Evolutionary conservation across 768 basidiomycete species (phyloP).

Genomic region (Boletus rubescentipes): DNA sequence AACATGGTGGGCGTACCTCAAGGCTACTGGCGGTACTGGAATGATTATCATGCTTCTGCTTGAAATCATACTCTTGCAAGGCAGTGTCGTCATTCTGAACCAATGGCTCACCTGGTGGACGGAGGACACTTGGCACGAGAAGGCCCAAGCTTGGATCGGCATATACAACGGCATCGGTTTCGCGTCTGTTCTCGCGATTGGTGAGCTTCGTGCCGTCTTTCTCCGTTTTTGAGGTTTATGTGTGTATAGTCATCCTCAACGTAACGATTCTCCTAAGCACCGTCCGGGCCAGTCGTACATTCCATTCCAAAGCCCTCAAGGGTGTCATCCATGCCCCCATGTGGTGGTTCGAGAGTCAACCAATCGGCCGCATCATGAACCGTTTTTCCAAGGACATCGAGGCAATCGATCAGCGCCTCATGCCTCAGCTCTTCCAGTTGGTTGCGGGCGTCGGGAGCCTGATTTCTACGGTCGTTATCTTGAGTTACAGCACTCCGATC

Average conservation of each 20-base stretch:
- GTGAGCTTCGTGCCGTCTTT: conserved; percentile 9
- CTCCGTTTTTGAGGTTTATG: neutral
- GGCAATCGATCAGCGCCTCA: conserved; percentile 38
- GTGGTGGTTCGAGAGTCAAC: conserved; percentile 34
- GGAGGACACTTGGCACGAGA: conserved; percentile 22
- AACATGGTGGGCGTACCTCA: conserved; percentile 34
- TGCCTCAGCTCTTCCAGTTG: conserved; percentile 31
- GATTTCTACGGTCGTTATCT: conserved; percentile 23
- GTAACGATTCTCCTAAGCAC: conserved; percentile 25
- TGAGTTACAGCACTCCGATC: conserved; percentile 27
- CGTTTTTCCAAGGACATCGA: conserved; percentile 45
- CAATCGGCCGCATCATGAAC: conserved; percentile 47
- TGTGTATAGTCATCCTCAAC: conserved; percentile 25
- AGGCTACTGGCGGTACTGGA: conserved; percentile 25
- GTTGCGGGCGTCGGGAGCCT: conserved; percentile 25
- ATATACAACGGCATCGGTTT: conserved; percentile 30
- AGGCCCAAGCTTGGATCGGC: conserved; percentile 29
- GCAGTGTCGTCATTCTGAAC: conserved; percentile 22
- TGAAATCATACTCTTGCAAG: conserved; percentile 24
- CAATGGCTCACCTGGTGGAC: conserved; percentile 36
- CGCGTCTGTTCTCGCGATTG: conserved; percentile 15
- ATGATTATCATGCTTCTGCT: conserved; percentile 22
- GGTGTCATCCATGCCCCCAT: conserved; percentile 27
- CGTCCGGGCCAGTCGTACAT: conserved; percentile 26
- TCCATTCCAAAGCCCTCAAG: conserved; percentile 24